Evolutionary conservation across 768 basidiomycete species (phyloP), one percentile per base, ranked within the genome.

Genomic region (Lepiota subincarnata): DNA sequence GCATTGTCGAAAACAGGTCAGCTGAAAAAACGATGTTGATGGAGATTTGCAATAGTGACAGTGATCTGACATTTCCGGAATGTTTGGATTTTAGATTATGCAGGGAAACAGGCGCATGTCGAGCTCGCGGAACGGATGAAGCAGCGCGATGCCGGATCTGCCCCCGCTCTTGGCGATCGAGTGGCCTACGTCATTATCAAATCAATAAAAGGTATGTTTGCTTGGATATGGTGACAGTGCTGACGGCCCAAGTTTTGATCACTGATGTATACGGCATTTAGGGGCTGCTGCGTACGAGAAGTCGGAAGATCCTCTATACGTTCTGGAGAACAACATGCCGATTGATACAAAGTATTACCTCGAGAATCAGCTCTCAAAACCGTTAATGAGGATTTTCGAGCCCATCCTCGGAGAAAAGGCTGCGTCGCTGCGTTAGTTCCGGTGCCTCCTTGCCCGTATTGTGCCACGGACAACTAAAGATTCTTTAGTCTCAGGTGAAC

Each of bases 101-200:
- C 85, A 46, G 93, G 81, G 6, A 98, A 96, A 67, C 97, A 98
- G 69, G 95, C 97, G 0, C 97, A 99, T 61, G 92, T 91, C 7
- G 96, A 98, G 64, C 78, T 99, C 2, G 97, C 93, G 0, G 92
- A 91, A 64, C 76, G 97, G 42, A 98, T 98, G 97, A 89, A 84
- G 64, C 86, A 89, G 64, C 91, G 97, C 35, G 97, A 99, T 69
- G 94, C 96, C 48, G 92, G 94, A 56, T 99, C 97, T 60, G 97
- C 97, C 2, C 97, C 97, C 19, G 86, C 91, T n/a, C 72, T 98
- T 16, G 97, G 97, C 55, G 97, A 99, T 66, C 96, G 97, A 70
- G 97, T 98, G 1, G 96, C 97, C 4, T 99, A 98, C 73, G 96
- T 98, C 39, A 98, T 99, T 65, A 81, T 98, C 67, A 98, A 99